Base-by-base conservation (phyloP, 306 rosid genomes). In the Hippophae rhamnoides region DNA sequence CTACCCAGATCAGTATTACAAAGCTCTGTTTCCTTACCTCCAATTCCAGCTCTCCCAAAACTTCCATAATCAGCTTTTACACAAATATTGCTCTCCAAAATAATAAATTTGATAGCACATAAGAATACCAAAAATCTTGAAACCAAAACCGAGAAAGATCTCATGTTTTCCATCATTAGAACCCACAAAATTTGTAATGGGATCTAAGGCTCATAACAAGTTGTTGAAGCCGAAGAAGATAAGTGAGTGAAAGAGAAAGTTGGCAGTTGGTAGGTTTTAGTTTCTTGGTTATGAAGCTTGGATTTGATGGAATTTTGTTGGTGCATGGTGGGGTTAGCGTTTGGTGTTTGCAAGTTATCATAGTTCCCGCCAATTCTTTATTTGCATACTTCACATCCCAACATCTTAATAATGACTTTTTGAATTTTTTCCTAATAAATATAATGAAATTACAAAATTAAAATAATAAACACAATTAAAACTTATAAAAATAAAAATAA, bases 211-310 rank as follows among this genome's bases (percentile, higher is more conserved):
- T 60, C 5, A 51, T 71, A 57, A 60, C 46, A 62, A 69, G 75
- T 42, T 57, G 55, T n/a, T 54, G 70, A 74, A 52, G 57, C 5
- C 2, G 60, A 71, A 76, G 69, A 44, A 65, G 74, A 65, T 55
- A 52, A 71, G 72, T 55, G 50, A 63, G 84, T 61, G 89, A 73
- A 66, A 13, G 62, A 51, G 66, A 75, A 70, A 62, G 69, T 44
- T 12, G 41, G 47, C 31, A 49, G 87, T 71, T 84, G 87, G 72
- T 64, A 68, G 69, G 97, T 78, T 64, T 52, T 44, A 63, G 86
- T 92, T 83, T 77, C 96, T 76, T 92, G 74, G 66, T 62, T 68
- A 78, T 73, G 57, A 92, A 92, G 99, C 48, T 58, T 74, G 60
- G 53, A 74, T 18, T 18, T 18, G 23, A 18, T 18, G 23, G 23